Evolutionary conservation across 2,329 filamentous ascomycete genomes (phyloP).

Genomic region (Hypoxylon sp.): DNA sequence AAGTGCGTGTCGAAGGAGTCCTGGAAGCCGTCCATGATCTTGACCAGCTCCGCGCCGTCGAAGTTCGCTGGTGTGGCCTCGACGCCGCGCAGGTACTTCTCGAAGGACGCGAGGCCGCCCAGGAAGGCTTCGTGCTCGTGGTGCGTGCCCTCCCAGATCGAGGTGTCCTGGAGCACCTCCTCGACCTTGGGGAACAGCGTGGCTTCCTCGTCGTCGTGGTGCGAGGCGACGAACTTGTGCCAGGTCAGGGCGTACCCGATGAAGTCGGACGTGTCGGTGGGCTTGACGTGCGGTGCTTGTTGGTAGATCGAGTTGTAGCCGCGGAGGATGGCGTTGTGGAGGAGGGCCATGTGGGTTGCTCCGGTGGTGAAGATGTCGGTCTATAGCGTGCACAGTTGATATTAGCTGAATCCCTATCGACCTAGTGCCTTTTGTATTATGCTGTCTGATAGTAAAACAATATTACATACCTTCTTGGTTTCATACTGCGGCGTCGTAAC

Average conservation of each 20-base stretch:
- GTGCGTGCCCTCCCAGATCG: constrained; percentile 61
- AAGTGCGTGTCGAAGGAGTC: constrained; percentile 62
- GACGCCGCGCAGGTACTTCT: constrained; percentile 59
- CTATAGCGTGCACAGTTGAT: too few species aligned
- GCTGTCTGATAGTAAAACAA: neutral
- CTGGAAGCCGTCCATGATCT: constrained; percentile 61
- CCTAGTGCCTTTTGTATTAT: too few species aligned
- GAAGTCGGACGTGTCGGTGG: constrained; percentile 64
- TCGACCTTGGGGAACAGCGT: constrained; percentile 65
- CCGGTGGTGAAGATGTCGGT: constrained; percentile 66
- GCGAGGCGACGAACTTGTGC: constrained; percentile 66
- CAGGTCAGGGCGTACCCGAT: constrained; percentile 65
- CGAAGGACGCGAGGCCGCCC: constrained; percentile 59
- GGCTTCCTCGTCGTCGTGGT: constrained; percentile 68
- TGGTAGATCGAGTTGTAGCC: constrained; percentile 71
- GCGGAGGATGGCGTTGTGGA: constrained; percentile 70
- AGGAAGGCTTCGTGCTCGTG: constrained; percentile 65
- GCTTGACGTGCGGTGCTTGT: constrained; percentile 62
- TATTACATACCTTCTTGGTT: constrained; percentile 56
- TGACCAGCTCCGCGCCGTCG: constrained; percentile 54
- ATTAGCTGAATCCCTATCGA: too few species aligned
- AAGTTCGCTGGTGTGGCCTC: constrained; percentile 53
- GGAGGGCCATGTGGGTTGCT: constrained; percentile 67
- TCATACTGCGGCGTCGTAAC: constrained; percentile 62
- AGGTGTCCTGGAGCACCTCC: constrained; percentile 58